Percentiles rank a stretch among this genome's conserved stretches.
phyloP scores from a whole-genome alignment of 176 grass and related monocot genomes.

The Panicum miliaceum region DNA sequence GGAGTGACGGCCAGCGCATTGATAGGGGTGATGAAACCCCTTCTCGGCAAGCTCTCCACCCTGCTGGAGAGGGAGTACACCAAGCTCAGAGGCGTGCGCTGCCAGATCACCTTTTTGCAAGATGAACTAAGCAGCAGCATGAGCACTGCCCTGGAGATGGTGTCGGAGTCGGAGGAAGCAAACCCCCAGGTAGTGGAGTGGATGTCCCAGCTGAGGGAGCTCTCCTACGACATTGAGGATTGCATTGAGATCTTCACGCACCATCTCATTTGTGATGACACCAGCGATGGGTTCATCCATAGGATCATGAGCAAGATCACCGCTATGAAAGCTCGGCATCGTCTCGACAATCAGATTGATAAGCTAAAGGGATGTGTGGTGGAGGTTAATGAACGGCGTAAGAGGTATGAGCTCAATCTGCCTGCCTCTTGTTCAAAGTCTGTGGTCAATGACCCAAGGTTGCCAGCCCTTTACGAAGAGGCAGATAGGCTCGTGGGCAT shows the following conservation, averaged over 20 bases:
- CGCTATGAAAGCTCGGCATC: background rate
- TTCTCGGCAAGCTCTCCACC: background rate
- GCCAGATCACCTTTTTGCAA: background rate
- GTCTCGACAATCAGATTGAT: background rate
- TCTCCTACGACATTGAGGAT: constrained; percentile 42
- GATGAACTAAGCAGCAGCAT: constrained; percentile 32
- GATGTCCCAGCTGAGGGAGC: constrained; percentile 24
- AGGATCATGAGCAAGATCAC: background rate
- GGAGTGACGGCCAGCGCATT: constrained; percentile 2
- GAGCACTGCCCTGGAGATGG: background rate
- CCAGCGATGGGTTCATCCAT: background rate
- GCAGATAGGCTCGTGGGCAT: constrained; percentile 28
- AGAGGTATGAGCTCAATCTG: background rate
- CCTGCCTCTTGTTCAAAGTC: background rate
- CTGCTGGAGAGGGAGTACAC: background rate
- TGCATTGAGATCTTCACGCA: constrained; percentile 17
- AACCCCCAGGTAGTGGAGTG: background rate
- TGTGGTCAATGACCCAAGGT: background rate
- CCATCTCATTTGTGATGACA: background rate
- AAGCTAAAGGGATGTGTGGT: background rate
- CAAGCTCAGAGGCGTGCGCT: background rate
- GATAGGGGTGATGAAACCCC: constrained; percentile 5
- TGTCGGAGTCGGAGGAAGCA: background rate
- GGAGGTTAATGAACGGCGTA: background rate
- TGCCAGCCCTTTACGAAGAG: constrained; percentile 15